Percentiles rank a stretch among this genome's conserved stretches.
Evolutionary conservation across 495 filamentous ascomycete genomes (phyloP).

Genomic region (Umbilicaria muhlenbergii): DNA sequence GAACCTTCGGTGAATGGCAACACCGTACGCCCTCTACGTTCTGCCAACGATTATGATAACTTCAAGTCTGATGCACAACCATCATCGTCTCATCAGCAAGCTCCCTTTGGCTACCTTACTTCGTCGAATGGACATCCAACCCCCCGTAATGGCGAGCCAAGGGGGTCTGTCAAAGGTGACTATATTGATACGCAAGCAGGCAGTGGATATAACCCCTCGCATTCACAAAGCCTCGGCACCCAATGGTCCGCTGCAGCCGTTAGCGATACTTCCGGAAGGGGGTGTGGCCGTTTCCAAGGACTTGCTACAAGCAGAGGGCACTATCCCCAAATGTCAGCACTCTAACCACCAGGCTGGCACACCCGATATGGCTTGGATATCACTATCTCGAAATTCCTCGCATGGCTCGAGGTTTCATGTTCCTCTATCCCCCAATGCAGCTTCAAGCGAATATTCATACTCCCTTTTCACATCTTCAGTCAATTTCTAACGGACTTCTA

Average conservation of each 20-base stretch:
- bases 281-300: slow-evolving; percentile 4
- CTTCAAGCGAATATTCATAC: no score
- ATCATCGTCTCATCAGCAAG: neutral
- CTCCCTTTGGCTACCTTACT: neutral
- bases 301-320: slow-evolving; percentile 2
- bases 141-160: neutral
- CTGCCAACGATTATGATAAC: neutral
- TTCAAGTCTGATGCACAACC: neutral
- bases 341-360: neutral
- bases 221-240: neutral
- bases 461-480: no score
- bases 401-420: no score
- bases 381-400: no score
- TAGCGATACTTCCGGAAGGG: neutral
- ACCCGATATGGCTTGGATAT: no score
- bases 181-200: no score
- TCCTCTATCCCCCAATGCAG: no score
- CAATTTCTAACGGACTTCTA: no score
- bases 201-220: no score
- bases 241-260: neutral
- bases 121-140: neutral
- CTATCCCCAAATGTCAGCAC: slow-evolving; percentile 3
- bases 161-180: neutral
- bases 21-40: no score
- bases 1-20: neutral